phyloP scores from a whole-genome alignment of 805 yeast genomes.

The Sugiyamaella mastotermitis region DNA sequence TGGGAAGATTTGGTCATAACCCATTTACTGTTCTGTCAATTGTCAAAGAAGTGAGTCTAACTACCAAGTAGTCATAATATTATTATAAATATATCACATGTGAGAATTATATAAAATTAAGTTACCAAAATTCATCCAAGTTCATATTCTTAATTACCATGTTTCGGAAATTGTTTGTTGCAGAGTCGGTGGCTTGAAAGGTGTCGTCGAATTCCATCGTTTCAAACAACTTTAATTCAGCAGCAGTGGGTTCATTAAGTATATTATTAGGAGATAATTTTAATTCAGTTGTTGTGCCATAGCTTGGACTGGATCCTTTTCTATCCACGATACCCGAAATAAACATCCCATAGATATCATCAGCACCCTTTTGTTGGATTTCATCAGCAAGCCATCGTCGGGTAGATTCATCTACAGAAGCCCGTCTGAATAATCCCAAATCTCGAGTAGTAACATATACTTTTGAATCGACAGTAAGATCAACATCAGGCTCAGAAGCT shows the following conservation, averaged over 20 bases:
- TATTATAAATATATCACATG: not conserved
- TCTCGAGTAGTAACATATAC: slow-evolving; percentile 19
- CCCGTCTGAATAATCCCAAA: slow-evolving; percentile 20
- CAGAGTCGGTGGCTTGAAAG: slow-evolving; percentile 1
- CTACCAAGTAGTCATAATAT: not conserved
- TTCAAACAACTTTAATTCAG: too few species aligned
- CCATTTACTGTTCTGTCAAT: slow-evolving; percentile 20
- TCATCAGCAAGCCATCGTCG: slow-evolving; percentile 19
- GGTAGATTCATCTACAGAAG: slow-evolving; percentile 21
- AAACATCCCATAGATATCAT: slow-evolving; percentile 19
- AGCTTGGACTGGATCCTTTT: not conserved
- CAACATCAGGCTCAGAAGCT: slow-evolving; percentile 25
- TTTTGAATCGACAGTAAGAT: slow-evolving; percentile 17
- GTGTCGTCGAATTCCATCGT: not conserved
- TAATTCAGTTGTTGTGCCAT: not conserved
- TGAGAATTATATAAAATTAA: not conserved
- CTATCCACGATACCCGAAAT: slow-evolving; percentile 21
- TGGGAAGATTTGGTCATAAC: slow-evolving; percentile 27
- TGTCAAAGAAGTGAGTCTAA: slow-evolving; percentile 16
- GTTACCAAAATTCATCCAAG: slow-evolving; percentile 21
- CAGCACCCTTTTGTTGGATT: slow-evolving; percentile 10
- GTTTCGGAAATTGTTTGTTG: slow-evolving; percentile 14
- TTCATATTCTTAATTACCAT: slow-evolving; percentile 20
- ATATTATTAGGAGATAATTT: too few species aligned
- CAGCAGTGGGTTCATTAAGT: not conserved